Base-by-base conservation (phyloP, 2,329 filamentous ascomycete species). In the Botryotinia globosa region DNA sequence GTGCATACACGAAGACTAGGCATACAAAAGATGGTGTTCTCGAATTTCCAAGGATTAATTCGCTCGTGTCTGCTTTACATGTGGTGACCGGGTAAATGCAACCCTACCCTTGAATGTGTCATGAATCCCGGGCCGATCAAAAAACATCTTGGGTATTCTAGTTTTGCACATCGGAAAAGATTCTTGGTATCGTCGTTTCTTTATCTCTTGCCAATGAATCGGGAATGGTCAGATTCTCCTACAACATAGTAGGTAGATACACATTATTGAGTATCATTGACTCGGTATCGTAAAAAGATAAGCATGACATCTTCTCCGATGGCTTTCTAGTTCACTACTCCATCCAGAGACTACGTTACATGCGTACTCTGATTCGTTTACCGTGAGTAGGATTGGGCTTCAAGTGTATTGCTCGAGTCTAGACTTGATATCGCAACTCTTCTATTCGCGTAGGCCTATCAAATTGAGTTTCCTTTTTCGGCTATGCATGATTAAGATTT, bases 1-100 rank as follows among this genome's bases (percentile, higher is more conserved):
- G 16, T 67, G 66, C 66, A 69, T 72, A 68, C 70, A 72, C 70
- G 70, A 72, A 59, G 37, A 48, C 63, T 61, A 42, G 62, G 51
- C 51, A 68, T 61, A 39, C 62, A 16, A 16, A 68, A 72, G 37
- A 56, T 69, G 39, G 10, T 45, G 32, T 39, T 44, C 37, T 44
- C 45, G 9, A 44, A 22, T 54, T 14, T 65, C 14, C 44, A 71
- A 37, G 37, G 45, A 54, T 56, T 61, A 44, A n/a, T 51, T 51
- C 29, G 61, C 29, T 37, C 20, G 51, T 72, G 39, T n/a, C 20
- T 71, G 20, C 16, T 32, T 67, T 67, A 39, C 16, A 67, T 54
- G 58, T 32, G 32, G 32, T 63, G 59, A 39, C n/a, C 39, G 32
- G 45, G n/a, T 56, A 54, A 39, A 56, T 71, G 45, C 20, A 37